Evolutionary conservation across 1,284 basidiomycete genomes (phyloP), one percentile per base, ranked within the genome.

Genomic region (Boletus calvinii): DNA sequence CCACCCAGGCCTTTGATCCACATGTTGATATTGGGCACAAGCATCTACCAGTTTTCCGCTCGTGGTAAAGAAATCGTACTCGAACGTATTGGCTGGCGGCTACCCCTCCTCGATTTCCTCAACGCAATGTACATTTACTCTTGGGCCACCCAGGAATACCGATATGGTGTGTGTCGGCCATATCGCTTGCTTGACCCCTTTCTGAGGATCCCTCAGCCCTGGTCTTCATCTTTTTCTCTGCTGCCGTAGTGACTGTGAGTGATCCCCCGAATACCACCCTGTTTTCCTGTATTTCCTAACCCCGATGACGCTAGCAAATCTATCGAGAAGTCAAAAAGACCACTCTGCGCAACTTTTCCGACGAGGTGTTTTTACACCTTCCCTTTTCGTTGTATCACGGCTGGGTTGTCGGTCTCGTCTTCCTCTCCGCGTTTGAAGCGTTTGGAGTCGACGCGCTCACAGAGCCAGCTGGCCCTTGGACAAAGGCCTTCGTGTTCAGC

Each of bases 331-430:
- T 96, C 68, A 95, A 94, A 74, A 87, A 86, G 65, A 81, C 84
- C 60, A 69, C 80, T 45, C 72, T 88, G 42, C 77, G 85, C 67
- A 81, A 73, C 59, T 69, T 82, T 38, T 76, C 77, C 37, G 91
- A 94, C 61, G 92, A 95, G 67, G 72, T 92, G 53, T 90, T 89
- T 59, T 67, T 92, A 34, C 89, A 92, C 63, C 82, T 92, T 6
- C 93, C 93, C 3, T 94, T 95, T 78, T 94, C 91, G 22, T 78
- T 95, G 54, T 97, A 91, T 74, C 94, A 97, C 69, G 94, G 94
- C 49, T 96, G 94, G 88, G 90, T 91, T 6, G 92, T 92, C 52
- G 85, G 92, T 40, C 84, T 97, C 55, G 85, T 96, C 61, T 80
- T 97, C 60, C 76, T 96, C 56, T 88, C 92, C 38, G 88, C 81